phyloP scores from a whole-genome alignment of 2,329 filamentous ascomycete genomes.

The Phyllosticta citriasiana region DNA sequence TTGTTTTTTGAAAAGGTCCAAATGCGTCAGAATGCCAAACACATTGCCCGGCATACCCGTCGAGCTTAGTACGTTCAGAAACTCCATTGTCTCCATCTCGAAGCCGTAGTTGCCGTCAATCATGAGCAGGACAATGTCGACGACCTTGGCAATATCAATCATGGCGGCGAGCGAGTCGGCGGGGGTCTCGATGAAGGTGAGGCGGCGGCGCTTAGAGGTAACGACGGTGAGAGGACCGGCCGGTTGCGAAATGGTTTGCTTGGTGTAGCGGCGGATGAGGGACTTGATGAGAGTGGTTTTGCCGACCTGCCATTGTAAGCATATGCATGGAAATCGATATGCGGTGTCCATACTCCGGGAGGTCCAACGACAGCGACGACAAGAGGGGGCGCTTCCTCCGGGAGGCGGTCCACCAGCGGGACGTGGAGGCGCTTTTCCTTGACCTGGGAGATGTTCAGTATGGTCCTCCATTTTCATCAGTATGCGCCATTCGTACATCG shows the following conservation, averaged over 20 bases:
- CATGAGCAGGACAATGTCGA: slow-evolving; percentile 94
- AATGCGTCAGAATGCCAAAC: slow-evolving; percentile 90
- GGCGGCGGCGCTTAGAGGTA: slow-evolving; percentile 85
- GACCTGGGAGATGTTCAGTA: slow-evolving; percentile 44
- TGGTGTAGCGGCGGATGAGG: slow-evolving; percentile 85
- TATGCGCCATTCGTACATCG: slow-evolving; percentile 44
- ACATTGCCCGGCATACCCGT: slow-evolving; percentile 98
- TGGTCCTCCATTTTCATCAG: too few species aligned
- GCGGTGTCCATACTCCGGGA: slow-evolving; percentile 54
- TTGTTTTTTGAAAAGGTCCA: slow-evolving; percentile 91
- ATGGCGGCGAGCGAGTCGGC: slow-evolving; percentile 86
- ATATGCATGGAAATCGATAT: neutral
- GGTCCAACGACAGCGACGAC: slow-evolving; percentile 92
- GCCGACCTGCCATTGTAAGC: slow-evolving; percentile 41
- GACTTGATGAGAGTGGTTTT: slow-evolving; percentile 96
- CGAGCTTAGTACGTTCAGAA: slow-evolving; percentile 83
- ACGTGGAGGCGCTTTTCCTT: slow-evolving; percentile 96
- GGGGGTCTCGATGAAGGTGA: slow-evolving; percentile 96
- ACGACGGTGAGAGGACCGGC: slow-evolving; percentile 91
- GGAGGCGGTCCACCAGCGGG: slow-evolving; percentile 87
- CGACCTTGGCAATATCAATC: slow-evolving; percentile 95
- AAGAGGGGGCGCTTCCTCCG: slow-evolving; percentile 88
- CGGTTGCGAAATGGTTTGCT: slow-evolving; percentile 84
- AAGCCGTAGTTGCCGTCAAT: slow-evolving; percentile 99
- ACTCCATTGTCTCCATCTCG: slow-evolving; percentile 99